Conservation (phyloP, 2,329 filamentous ascomycete genomes). For the Drechslerella stenobrocha region DNA sequence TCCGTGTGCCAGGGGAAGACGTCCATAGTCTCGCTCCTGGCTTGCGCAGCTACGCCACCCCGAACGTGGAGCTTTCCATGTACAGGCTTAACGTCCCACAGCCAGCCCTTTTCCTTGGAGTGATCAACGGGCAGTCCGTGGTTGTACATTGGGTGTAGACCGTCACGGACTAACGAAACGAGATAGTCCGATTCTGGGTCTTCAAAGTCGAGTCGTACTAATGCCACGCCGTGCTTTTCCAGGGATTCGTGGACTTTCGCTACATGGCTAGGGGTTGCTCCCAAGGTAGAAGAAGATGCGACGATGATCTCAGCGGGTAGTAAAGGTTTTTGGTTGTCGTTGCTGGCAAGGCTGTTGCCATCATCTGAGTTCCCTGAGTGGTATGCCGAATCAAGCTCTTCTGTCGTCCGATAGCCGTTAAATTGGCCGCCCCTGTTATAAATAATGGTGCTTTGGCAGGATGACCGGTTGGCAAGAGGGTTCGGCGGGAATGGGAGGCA, state of each 20-base stretch:
- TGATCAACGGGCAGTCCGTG: conserved; percentile 52
- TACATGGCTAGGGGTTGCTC: conserved; percentile 18
- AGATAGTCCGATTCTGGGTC: conserved; percentile 51
- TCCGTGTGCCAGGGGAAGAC: conserved; percentile 55
- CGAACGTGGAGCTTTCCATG: conserved; percentile 30
- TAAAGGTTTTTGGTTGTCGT: background rate
- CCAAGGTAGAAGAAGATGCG: conserved; percentile 17
- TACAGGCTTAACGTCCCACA: conserved; percentile 54
- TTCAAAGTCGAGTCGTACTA: conserved; percentile 48
- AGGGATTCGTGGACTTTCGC: conserved; percentile 41
- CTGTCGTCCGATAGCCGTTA: background rate
- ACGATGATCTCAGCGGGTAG: conserved; percentile 33
- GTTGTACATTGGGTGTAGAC: conserved; percentile 24
- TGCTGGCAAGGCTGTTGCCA: background rate
- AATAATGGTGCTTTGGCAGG: background rate
- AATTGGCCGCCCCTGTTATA: background rate
- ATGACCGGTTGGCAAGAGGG: background rate
- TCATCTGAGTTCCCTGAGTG: conserved; percentile 7
- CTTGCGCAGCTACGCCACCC: conserved; percentile 19
- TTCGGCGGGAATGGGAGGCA: conserved; percentile 32
- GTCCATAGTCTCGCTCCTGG: conserved; percentile 52
- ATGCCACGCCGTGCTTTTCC: conserved; percentile 48
- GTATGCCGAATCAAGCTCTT: conserved; percentile 11
- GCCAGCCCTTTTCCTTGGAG: conserved; percentile 51
- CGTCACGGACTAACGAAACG: conserved; percentile 47